These are phyloP conservation scores for Plasmodium blacklocki DNA, from an alignment of 169 alveolate genomes.

Conservation along the genomic window DNA sequence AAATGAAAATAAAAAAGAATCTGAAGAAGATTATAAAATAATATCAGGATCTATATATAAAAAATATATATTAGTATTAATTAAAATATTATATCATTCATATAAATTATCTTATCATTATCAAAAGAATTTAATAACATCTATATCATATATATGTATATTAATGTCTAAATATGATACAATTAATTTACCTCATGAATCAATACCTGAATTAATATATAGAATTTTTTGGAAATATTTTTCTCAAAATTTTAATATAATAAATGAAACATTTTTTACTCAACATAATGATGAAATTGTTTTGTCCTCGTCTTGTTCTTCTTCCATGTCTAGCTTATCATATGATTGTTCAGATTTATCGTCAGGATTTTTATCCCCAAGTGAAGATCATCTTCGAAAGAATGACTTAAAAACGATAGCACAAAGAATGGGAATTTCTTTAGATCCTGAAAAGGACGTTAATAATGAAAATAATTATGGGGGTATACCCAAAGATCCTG, in stretches of 20 bases:
- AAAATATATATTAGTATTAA: slow-evolving; percentile 61
- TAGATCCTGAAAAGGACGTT: too few relatives aligned
- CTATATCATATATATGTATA: slow-evolving; percentile 55
- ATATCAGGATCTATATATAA: slow-evolving; percentile 53
- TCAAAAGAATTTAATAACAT: slow-evolving; percentile 32
- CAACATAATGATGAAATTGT: slow-evolving; percentile 18
- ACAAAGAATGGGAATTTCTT: too few relatives aligned
- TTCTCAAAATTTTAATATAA: slow-evolving; percentile 45
- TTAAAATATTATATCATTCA: slow-evolving; percentile 45
- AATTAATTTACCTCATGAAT: slow-evolving; percentile 33
- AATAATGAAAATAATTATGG: too few relatives aligned
- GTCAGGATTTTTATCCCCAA: too few relatives aligned
- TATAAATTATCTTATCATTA: slow-evolving; percentile 21
- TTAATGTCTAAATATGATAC: slow-evolving; percentile 59
- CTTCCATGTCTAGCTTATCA: slow-evolving; percentile 4
- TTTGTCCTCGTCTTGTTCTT: slow-evolving; percentile 12
- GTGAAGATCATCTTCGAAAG: too few relatives aligned
- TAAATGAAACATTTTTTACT: slow-evolving; percentile 31
- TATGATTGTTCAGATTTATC: too few relatives aligned
- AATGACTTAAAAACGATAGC: too few relatives aligned
- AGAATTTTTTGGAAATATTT: slow-evolving; percentile 74
- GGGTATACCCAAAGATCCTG: too few relatives aligned
- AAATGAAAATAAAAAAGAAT: slow-evolving; percentile 22
- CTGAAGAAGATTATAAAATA: slow-evolving; percentile 35
- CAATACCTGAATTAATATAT: slow-evolving; percentile 49